Evolutionary conservation across 176 grass and related monocot genomes (phyloP), one percentile per base, ranked within the genome.

Genomic region (Zoysia pacifica): DNA sequence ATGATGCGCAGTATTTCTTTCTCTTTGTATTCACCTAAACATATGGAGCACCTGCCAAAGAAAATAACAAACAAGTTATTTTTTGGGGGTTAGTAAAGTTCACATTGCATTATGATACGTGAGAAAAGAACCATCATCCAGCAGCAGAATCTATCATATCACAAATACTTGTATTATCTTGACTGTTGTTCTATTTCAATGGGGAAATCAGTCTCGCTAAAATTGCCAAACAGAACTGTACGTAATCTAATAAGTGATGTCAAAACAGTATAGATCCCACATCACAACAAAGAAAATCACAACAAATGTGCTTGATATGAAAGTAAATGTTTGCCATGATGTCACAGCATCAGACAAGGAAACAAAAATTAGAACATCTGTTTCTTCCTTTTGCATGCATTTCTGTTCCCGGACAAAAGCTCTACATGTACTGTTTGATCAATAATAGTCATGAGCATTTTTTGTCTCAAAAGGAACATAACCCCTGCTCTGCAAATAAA

Each of bases 1-100:
- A 97, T 93, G 71, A 97, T 79, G 2, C 95, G 95, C 64, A 97
- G 88, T 55, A 91, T 89, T 67, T 97, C 90, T 87, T 83, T 94
- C 67, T 97, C 95, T 69, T 74, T 77, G 79, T 97, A 97, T 79
- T 97, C 95, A 37, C 95, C 90, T 80, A 97, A 91, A 80, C 95
- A 97, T 81, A 97, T 97, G 40, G 95, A 93, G 72, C 95, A 97
- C 86, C 95, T 97, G 74, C 19, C 20, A 43, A 74, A 69, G 42
- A 66, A 84, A 82, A 81, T 5, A 66, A 52, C 14, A 15, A 65
- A 60, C n/a, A 11, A 46, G 28, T 79, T 53, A 75, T 10, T 68
- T 62, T 35, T 9, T 53, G 39, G 37, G 36, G 72, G 10, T 68
- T 76, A 20, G 28, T 20, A 56, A 53, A 55, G 19, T 10, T 1